These are phyloP conservation scores for Plasmodium sp. DNA, from an alignment of 169 alveolate species.

Conservation along the genomic window DNA sequence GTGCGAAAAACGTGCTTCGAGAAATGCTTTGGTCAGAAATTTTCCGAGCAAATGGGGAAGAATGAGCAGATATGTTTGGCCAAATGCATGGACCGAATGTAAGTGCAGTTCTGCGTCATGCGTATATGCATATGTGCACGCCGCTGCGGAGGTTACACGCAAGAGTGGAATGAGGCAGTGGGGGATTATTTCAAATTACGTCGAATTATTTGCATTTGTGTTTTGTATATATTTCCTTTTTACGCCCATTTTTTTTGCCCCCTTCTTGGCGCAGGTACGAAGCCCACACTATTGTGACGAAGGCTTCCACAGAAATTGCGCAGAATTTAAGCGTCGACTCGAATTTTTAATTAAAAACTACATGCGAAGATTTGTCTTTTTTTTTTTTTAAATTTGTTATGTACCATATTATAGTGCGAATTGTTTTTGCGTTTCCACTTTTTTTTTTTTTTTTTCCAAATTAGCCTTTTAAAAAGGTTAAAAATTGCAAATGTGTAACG, in stretches of 20 bases:
- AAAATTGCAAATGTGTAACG: not conserved
- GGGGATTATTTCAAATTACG: not conserved
- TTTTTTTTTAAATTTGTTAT: not conserved
- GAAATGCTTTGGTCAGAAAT: conserved; percentile 87
- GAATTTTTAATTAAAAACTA: conserved; percentile 21
- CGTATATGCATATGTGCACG: not conserved
- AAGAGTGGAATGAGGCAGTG: not conserved
- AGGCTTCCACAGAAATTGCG: conserved; percentile 87
- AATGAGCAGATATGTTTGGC: conserved; percentile 89
- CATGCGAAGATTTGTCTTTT: not conserved
- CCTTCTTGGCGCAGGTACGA: conserved; percentile 84
- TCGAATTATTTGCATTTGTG: not conserved
- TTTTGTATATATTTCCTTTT: not conserved
- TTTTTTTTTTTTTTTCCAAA: not conserved
- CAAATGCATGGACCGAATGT: conserved; percentile 93
- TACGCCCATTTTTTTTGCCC: not conserved
- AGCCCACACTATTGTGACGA: conserved; percentile 89
- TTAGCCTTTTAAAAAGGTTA: not conserved
- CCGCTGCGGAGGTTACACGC: not conserved
- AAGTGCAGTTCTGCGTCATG: not conserved
- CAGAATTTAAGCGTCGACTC: conserved; percentile 78
- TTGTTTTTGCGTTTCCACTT: not conserved
- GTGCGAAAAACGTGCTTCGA: conserved; percentile 90
- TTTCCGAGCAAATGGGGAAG: conserved; percentile 86
- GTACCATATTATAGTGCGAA: not conserved